Base-by-base conservation (phyloP, 345 rosid species). In the Syzygium aromaticum region DNA sequence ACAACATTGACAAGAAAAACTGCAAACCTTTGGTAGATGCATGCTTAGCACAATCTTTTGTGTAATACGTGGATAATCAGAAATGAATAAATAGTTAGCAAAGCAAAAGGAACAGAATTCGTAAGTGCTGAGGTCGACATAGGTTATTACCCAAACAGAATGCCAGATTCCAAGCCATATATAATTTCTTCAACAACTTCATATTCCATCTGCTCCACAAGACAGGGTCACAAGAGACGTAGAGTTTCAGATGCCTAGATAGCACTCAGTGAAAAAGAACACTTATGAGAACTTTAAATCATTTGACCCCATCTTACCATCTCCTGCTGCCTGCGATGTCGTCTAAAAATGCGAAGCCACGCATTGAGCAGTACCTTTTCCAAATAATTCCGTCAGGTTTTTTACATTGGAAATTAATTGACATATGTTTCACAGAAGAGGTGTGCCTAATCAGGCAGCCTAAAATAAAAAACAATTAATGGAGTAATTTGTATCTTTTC, bases 171-270 rank as follows among this genome's bases (percentile, higher is more conserved):
- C 94, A 96, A 89, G 88, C 99, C 99, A 87, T 94, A 96, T 87
- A 98, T 98, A 84, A 98, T 98, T 92, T 98, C 99, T 92, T 98
- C 99, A 91, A 95, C 96, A 80, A 98, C 99, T 93, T 98, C 99
- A 93, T 92, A 95, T 86, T 95, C 98, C 92, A 92, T 89, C 99
- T 96, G 94, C 90, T 90, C 77, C 82, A 85, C 84, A 92, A 84
- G 88, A 88, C 12, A 73, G 78, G 67, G 51, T 63, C 54, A 89
- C 25, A 21, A 61, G 88, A 59, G 11, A 33, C 61, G 4, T 28
- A 78, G 56, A 46, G 43, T 11, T 11, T 73, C 80, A 73, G 46
- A 19, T 73, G 49, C 80, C 80, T 33, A 67, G 11, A 67, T 8
- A 73, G 7, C 46, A 33, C 46, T 33, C 80, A 73, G 49, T 73